A percentile compares a stretch with the other conserved stretches of the same genome.
These are phyloP conservation scores for Neofusicoccum laricinum DNA, from an alignment of 2,329 filamentous ascomycete species.

Conservation along the genomic window DNA sequence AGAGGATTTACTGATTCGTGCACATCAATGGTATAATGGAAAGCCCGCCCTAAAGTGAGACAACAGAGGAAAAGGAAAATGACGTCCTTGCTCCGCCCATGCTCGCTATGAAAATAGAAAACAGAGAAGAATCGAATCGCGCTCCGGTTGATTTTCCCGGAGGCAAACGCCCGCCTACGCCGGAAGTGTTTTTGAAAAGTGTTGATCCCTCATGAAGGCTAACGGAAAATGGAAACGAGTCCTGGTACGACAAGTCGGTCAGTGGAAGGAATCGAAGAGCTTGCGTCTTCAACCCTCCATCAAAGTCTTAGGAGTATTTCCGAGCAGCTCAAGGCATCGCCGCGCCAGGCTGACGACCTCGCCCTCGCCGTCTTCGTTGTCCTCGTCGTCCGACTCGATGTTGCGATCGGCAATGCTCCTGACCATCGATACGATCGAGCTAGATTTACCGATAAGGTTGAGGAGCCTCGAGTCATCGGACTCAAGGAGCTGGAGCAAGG, in stretches of 20 bases:
- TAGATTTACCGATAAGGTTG: slow-evolving; percentile 80
- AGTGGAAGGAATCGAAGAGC: not conserved
- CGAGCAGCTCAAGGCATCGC: slow-evolving; percentile 82
- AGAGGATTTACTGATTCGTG: slow-evolving; percentile 17
- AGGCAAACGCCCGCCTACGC: slow-evolving; percentile 13
- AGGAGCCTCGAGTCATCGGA: slow-evolving; percentile 91
- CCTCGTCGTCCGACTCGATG: slow-evolving; percentile 81
- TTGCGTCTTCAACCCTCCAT: slow-evolving; percentile 64
- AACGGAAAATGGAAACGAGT: not conserved
- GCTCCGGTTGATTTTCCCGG: not conserved
- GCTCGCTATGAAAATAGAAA: slow-evolving; percentile 17
- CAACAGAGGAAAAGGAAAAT: slow-evolving; percentile 15
- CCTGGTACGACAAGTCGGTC: not conserved
- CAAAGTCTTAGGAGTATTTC: slow-evolving; percentile 73
- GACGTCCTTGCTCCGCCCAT: slow-evolving; percentile 18
- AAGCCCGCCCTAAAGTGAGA: slow-evolving; percentile 9
- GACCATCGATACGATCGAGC: slow-evolving; percentile 89
- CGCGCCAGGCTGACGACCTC: slow-evolving; percentile 91
- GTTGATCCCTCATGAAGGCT: not conserved
- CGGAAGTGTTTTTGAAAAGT: slow-evolving; percentile 9
- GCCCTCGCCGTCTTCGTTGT: slow-evolving; percentile 84
- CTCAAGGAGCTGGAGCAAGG: slow-evolving; percentile 88
- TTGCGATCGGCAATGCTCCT: slow-evolving; percentile 86
- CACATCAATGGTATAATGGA: slow-evolving; percentile 18
- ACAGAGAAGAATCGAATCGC: slow-evolving; percentile 1